These are phyloP conservation scores for Quercus wislizeni DNA, from an alignment of 306 rosid genomes.

Conservation along the genomic window DNA sequence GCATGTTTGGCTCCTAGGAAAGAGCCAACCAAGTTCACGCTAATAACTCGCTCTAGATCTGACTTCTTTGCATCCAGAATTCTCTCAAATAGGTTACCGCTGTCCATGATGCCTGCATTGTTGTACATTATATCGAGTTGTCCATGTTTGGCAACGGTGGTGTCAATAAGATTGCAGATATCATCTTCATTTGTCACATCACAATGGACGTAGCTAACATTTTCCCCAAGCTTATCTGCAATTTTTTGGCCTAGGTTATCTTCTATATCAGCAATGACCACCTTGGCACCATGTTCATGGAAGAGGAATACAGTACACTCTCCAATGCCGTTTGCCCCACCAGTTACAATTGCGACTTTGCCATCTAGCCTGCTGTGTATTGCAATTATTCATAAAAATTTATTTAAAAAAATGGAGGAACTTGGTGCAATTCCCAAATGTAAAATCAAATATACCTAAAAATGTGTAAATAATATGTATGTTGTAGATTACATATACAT, in stretches of 20 bases:
- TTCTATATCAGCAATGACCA: constrained; percentile 33
- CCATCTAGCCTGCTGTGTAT: constrained; percentile 20
- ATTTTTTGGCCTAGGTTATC: constrained; percentile 28
- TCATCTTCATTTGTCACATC: constrained; percentile 31
- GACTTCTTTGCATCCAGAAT: constrained; percentile 20
- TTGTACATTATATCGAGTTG: constrained; percentile 33
- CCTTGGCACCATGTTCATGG: constrained; percentile 33
- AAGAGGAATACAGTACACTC: constrained; percentile 26
- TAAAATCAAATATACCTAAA: too few species aligned
- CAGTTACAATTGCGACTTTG: constrained; percentile 38
- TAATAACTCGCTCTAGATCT: constrained; percentile 15
- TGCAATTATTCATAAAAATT: too few species aligned
- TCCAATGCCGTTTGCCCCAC: constrained; percentile 42
- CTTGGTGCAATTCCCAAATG: too few species aligned
- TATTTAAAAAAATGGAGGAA: too few species aligned
- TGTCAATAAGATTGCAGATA: constrained; percentile 20
- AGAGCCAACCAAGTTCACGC: constrained; percentile 29
- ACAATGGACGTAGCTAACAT: constrained; percentile 27
- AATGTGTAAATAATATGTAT: too few species aligned
- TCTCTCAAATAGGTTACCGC: neutral
- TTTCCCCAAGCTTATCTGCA: constrained; percentile 21
- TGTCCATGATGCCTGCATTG: constrained; percentile 38
- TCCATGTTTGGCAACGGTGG: constrained; percentile 10
- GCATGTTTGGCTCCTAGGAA: constrained; percentile 39
- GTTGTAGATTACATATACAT: too few species aligned